Percentiles rank a stretch among this genome's conserved stretches.
Conservation (phyloP, 2,329 filamentous ascomycete species). For the Cadophora gregata region DNA sequence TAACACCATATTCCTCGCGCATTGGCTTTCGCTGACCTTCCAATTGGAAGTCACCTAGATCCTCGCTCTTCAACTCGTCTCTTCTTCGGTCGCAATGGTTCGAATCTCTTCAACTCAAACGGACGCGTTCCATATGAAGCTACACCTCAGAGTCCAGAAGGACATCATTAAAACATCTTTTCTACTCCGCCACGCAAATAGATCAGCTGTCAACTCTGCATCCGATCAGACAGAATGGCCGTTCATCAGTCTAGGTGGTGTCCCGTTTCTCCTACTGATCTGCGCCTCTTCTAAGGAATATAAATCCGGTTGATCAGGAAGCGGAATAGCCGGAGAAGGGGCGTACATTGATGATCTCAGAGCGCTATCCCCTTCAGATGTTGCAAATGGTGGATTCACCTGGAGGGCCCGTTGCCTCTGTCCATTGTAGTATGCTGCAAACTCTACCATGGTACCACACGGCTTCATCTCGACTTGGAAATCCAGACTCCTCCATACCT, state of each 20-base stretch:
- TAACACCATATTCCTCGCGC: no score
- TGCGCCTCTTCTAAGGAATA: not conserved
- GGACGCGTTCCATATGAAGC: no score
- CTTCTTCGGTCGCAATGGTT: no score
- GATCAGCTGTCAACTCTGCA: no score
- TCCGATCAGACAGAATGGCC: not conserved
- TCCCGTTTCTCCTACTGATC: not conserved
- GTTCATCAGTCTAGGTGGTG: not conserved
- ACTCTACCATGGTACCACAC: slow-evolving; percentile 16
- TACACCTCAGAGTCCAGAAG: no score
- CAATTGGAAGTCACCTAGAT: no score
- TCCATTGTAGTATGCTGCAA: slow-evolving; percentile 6
- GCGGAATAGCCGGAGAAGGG: not conserved
- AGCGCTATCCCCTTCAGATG: not conserved
- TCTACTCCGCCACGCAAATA: not conserved
- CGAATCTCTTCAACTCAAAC: no score
- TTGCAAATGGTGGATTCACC: slow-evolving; percentile 13
- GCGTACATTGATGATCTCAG: not conserved
- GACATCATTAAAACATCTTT: no score
- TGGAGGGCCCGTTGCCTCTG: slow-evolving; percentile 3
- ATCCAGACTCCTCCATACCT: slow-evolving; percentile 11
- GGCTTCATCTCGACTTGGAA: slow-evolving; percentile 19
- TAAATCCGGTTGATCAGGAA: not conserved
- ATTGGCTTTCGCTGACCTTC: no score
- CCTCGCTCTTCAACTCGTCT: no score